These are phyloP conservation scores for Ruellia speciosa DNA, from an alignment of 305 asterid species.

Conservation along the genomic window DNA sequence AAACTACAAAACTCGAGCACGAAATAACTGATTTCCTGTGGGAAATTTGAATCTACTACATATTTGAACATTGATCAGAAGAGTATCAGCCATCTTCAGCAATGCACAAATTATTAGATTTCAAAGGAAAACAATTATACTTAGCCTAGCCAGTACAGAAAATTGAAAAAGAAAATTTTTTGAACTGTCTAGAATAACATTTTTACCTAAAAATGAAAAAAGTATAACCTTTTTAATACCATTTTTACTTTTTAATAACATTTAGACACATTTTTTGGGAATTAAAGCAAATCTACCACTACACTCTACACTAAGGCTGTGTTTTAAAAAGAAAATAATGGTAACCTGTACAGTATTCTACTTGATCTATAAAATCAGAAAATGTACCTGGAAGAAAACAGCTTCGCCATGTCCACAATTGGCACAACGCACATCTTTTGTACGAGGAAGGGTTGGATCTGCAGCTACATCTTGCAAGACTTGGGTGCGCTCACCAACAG, in stretches of 20 bases:
- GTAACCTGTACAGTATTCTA: not conserved
- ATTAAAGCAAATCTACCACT: too few species aligned
- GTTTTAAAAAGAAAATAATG: not conserved
- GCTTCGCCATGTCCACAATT: slow-evolving; percentile 96
- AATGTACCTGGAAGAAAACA: slow-evolving; percentile 83
- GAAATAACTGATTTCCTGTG: too few species aligned
- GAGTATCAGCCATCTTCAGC: not conserved
- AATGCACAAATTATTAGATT: not conserved
- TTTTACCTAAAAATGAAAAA: too few species aligned
- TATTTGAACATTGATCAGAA: not conserved
- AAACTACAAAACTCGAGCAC: not conserved
- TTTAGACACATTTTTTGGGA: too few species aligned
- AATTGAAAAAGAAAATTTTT: too few species aligned
- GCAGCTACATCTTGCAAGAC: slow-evolving; percentile 94
- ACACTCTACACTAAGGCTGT: not conserved
- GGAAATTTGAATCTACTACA: not conserved
- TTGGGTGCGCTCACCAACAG: slow-evolving; percentile 86
- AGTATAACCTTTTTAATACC: too few species aligned
- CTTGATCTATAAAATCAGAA: not conserved
- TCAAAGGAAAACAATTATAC: too few species aligned
- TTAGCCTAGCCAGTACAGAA: too few species aligned
- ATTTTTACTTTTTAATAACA: too few species aligned
- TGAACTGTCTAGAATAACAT: too few species aligned
- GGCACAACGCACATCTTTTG: slow-evolving; percentile 76
- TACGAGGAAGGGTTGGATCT: slow-evolving; percentile 97